phyloP scores from a whole-genome alignment of 2,329 filamentous ascomycete genomes.

The Penicillium frequentans region DNA sequence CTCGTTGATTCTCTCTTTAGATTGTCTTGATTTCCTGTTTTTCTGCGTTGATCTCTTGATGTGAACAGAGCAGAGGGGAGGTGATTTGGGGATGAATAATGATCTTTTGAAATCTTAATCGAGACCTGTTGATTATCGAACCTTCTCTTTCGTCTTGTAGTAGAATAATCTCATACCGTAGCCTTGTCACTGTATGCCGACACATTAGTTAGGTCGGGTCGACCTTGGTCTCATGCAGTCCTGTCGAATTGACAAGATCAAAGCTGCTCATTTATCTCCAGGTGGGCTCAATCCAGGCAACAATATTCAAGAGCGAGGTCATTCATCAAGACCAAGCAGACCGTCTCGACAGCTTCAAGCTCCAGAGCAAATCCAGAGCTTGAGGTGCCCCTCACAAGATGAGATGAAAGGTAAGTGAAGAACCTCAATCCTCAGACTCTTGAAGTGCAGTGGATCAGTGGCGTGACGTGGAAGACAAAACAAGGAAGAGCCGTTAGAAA shows the following conservation, averaged over 20 bases:
- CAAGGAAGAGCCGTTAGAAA: not conserved
- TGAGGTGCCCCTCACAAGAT: not conserved
- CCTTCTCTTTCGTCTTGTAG: not conserved
- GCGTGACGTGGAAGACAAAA: not conserved
- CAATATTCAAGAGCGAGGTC: no score
- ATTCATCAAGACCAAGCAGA: no score
- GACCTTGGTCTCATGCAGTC: no score
- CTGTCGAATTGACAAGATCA: no score
- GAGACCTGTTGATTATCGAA: not conserved
- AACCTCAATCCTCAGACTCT: not conserved
- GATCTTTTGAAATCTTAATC: not conserved
- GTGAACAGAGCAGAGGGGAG: not conserved
- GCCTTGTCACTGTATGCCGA: no score
- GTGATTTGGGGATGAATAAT: not conserved
- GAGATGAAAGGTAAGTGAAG: not conserved
- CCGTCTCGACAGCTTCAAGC: not conserved
- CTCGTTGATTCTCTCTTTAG: not conserved
- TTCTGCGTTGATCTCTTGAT: not conserved
- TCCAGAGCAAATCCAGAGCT: not conserved
- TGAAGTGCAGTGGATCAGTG: not conserved
- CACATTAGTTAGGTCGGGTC: no score
- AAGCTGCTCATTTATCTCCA: no score
- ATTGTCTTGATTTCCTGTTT: slow-evolving; percentile 1
- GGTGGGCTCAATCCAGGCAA: no score
- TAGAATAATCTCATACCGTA: no score